These are phyloP conservation scores for Purshia tridentata DNA, from an alignment of 306 rosid genomes.

Conservation along the genomic window DNA sequence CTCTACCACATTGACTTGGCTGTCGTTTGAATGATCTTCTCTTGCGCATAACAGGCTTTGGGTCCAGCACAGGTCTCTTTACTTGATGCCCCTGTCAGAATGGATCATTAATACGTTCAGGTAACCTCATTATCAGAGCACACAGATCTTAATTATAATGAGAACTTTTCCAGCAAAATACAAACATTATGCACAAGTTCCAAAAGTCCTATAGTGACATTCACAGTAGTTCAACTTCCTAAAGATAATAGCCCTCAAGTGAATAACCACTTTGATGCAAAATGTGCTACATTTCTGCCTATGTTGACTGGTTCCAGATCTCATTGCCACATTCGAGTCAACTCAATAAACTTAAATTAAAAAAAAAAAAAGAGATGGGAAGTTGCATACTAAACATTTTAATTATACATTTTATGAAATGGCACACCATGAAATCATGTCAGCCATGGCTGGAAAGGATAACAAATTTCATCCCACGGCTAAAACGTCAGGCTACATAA, in stretches of 20 bases:
- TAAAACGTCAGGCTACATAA: no score
- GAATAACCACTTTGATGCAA: neutral
- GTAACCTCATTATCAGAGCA: neutral
- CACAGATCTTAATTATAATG: neutral
- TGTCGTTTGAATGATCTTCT: slow-evolving; percentile 66
- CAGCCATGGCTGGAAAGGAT: no score
- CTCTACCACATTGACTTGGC: slow-evolving; percentile 58
- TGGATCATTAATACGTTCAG: slow-evolving; percentile 15
- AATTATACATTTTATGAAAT: no score
- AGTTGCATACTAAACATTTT: no score
- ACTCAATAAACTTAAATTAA: neutral
- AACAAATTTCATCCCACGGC: no score
- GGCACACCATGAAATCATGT: no score
- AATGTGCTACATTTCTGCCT: neutral
- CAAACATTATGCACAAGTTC: neutral
- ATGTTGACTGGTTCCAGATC: neutral
- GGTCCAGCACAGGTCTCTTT: slow-evolving; percentile 45
- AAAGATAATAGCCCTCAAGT: neutral
- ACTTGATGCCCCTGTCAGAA: slow-evolving; percentile 47
- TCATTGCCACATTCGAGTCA: neutral
- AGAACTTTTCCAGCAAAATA: neutral
- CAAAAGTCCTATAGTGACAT: neutral
- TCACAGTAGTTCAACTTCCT: neutral
- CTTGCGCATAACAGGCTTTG: slow-evolving; percentile 51
- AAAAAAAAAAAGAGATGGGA: no score